Evolutionary conservation across 2,329 filamentous ascomycete genomes (phyloP), one percentile per base, ranked within the genome.

Genomic region (Trichophyton schoenleinii): DNA sequence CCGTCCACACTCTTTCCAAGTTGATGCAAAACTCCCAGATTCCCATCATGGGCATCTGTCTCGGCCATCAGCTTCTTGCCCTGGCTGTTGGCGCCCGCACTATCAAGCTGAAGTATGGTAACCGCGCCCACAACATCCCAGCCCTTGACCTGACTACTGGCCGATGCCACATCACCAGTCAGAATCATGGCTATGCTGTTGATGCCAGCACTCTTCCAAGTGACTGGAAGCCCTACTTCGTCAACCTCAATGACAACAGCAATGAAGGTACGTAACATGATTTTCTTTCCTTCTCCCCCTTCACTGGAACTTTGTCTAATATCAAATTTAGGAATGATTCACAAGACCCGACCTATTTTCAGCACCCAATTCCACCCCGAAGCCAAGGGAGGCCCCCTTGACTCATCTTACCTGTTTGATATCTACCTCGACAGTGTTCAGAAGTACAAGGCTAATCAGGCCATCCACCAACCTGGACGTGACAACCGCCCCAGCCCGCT

Each of bases 331-430:
- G 80, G 88, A 63, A 90, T 99, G 85, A 91, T 96, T 73, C 94
- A 99, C 83, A 91, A 88, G 78, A 88, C 88, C 62, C 89, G 92
- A 41, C 94, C 94, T 65, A 99, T 99, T 74, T 97, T 99, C 83
- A 92, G 89, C 66, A 96, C 91, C 25, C 94, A 99, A 77, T 99
- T 99, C 85, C 94, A 99, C 73, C 94, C 94, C 15, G 94, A 99
- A 78, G 94, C 94, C 68, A 96, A 96, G 81, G 94, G 94, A 64
- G 94, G 94, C 60, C 94, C 94, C 60, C 88, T 96, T 77, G 94
- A 99, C 80, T 95, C 89, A 66, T 86, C 89, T 1, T 97, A 95
- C 78, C 82, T 99, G 63, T 99, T 99, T 71, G 94, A 99, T 77
- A 90, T 89, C 79, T 99, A 97, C 78, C 79, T 97, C 53, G 85